These are phyloP conservation scores for Teunomyces pallodes DNA, from an alignment of 805 yeast genomes.

Conservation along the genomic window DNA sequence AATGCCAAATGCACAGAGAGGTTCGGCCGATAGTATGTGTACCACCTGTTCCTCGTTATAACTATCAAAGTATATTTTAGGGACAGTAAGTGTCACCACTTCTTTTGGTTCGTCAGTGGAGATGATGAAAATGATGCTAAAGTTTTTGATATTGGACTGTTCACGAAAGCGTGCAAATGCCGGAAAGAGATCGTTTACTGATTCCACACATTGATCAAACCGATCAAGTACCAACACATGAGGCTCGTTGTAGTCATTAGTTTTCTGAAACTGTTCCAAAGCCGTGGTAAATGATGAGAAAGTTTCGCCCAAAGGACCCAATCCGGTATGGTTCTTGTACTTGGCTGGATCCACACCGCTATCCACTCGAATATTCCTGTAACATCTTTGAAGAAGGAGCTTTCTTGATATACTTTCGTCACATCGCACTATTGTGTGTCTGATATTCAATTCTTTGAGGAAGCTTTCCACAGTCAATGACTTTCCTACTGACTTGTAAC, in stretches of 20 bases:
- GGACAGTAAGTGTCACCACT: conserved; percentile 37
- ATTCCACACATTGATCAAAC: conserved; percentile 46
- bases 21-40: conserved; percentile 33
- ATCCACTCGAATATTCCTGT: conserved; percentile 36
- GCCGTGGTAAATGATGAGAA: conserved; percentile 39
- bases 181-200: conserved; percentile 36
- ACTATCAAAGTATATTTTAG: conserved; percentile 38
- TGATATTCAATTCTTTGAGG: conserved; percentile 25
- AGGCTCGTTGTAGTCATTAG: conserved; percentile 27
- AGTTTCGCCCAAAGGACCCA: conserved; percentile 36
- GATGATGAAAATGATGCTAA: conserved; percentile 40
- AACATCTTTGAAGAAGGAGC: conserved; percentile 40
- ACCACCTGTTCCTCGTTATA: conserved; percentile 37
- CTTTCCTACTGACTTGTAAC: conserved; percentile 50
- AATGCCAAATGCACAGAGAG: conserved; percentile 21
- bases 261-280: conserved; percentile 36
- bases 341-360: conserved; percentile 26
- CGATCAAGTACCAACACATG: conserved; percentile 48
- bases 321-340: conserved; percentile 15
- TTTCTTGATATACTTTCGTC: conserved; percentile 44
- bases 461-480: conserved; percentile 34
- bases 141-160: conserved; percentile 27
- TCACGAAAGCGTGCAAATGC: conserved; percentile 46
- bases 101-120: conserved; percentile 38
- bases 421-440: conserved; percentile 36